A percentile compares a stretch with the other conserved stretches of the same genome.
Evolutionary conservation across 805 yeast genomes (phyloP).

Genomic region (Ogataea pini): DNA sequence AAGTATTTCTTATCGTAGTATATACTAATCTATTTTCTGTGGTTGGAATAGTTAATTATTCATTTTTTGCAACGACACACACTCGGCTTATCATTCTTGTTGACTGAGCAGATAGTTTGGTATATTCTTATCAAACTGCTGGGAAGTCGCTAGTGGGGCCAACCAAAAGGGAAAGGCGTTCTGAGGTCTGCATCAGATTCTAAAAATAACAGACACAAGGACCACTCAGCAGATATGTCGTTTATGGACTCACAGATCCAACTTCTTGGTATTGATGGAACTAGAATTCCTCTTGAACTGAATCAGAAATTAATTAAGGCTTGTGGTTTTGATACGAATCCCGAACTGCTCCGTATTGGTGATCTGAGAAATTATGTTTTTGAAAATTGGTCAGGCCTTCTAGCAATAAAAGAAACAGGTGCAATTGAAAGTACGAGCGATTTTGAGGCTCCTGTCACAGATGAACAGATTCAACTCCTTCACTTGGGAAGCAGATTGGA

Average conservation of each 20-base stretch:
- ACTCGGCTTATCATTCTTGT: background rate
- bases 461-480: slow-evolving; percentile 34
- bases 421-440: slow-evolving; percentile 15
- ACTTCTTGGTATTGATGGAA: slow-evolving; percentile 28
- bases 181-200: background rate
- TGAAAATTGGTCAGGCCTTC: slow-evolving; percentile 27
- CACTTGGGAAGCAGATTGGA: slow-evolving; percentile 34
- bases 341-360: slow-evolving; percentile 26
- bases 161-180: background rate
- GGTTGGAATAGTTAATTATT: too few species aligned
- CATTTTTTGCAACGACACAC: background rate
- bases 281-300: slow-evolving; percentile 21
- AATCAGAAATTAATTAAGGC: slow-evolving; percentile 13
- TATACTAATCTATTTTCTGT: background rate
- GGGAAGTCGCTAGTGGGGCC: background rate
- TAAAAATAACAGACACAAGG: background rate
- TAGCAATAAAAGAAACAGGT: slow-evolving; percentile 1
- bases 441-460: slow-evolving; percentile 17
- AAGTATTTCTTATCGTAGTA: background rate
- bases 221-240: slow-evolving; percentile 4
- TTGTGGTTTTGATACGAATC: slow-evolving; percentile 14
- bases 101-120: background rate
- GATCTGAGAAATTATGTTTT: slow-evolving; percentile 31
- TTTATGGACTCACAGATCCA: slow-evolving; percentile 16
- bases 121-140: background rate